Evolutionary conservation across 2,329 filamentous ascomycete species (phyloP), one percentile per base, ranked within the genome.

Genomic region (Fusarium setosum): DNA sequence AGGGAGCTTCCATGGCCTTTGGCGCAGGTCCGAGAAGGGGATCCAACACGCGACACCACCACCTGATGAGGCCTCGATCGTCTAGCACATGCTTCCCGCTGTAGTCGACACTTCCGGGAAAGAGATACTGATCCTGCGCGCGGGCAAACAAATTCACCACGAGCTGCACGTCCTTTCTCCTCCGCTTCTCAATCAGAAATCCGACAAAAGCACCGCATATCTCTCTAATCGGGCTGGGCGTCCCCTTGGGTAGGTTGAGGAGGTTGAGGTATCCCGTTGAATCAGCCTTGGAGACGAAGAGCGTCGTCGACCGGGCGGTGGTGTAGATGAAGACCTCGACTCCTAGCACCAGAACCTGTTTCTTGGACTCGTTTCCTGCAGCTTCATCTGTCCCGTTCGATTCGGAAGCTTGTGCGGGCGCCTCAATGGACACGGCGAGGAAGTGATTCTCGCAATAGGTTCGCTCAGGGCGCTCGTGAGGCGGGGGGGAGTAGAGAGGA

Each of bases 231-330:
- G 93, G 93, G 4, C 92, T 96, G 0, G 87, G 82, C 0, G 84
- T 82, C n/a, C 86, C 83, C 68, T 81, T 86, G 15, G 89, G 86
- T 0, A 92, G 81, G 17, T 86, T 80, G 32, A 94, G 81, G 3
- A 91, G 82, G 67, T 89, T 83, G 10, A 97, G 81, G 74, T 93
- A 96, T 21, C 96, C 96, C 0, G 95, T 97, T 10, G 96, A 97
- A 80, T 99, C 96, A 47, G 96, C 96, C 79, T 99, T 99, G 65
- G 94, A 95, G 21, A 99, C 91, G 76, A 99, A 99, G 53, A 98
- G 86, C 5, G 92, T 97, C 2, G 92, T 97, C 21, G 93, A 86
- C 70, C 87, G 86, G 42, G 87, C 86, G 0, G 94, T 97, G 1
- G 89, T 92, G 79, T 96, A 99, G 61, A 99, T 86, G 70, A 96